phyloP scores from a whole-genome alignment of 495 filamentous ascomycete genomes.

The Penicillium crystallinum region DNA sequence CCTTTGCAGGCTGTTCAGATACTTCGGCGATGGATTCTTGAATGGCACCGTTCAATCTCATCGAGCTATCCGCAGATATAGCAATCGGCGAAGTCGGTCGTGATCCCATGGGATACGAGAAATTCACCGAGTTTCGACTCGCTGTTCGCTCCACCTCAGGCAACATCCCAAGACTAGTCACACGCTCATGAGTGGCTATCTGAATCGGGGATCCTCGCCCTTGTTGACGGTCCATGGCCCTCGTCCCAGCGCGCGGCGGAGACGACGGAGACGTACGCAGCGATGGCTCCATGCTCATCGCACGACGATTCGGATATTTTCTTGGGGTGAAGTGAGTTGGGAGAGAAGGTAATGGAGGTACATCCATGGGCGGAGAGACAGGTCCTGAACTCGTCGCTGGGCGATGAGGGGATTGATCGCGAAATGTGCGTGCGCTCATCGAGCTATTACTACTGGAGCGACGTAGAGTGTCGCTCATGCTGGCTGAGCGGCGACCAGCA shows the following conservation, averaged over 20 bases:
- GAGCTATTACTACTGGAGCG: slow-evolving; percentile 67
- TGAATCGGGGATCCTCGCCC: slow-evolving; percentile 16
- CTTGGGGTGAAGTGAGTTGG: slow-evolving; percentile 46
- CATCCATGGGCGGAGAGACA: slow-evolving; percentile 30
- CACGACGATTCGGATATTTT: slow-evolving; percentile 34
- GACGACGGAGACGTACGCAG: slow-evolving; percentile 46
- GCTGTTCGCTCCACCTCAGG: slow-evolving; percentile 50
- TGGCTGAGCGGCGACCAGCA: slow-evolving; percentile 31
- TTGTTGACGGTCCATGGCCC: slow-evolving; percentile 42
- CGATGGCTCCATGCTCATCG: slow-evolving; percentile 51
- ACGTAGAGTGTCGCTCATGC: slow-evolving; percentile 45
- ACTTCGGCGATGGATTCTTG: slow-evolving; percentile 39
- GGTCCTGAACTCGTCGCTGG: slow-evolving; percentile 39
- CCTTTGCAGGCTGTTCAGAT: slow-evolving; percentile 37
- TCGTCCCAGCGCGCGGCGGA: slow-evolving; percentile 34
- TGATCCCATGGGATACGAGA: slow-evolving; percentile 71
- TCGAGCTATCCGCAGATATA: slow-evolving; percentile 14
- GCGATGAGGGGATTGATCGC: slow-evolving; percentile 59
- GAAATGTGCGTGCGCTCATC: slow-evolving; percentile 82
- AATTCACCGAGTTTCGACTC: slow-evolving; percentile 72
- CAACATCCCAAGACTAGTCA: slow-evolving; percentile 31
- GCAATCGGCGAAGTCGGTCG: slow-evolving; percentile 40
- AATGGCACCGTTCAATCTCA: slow-evolving; percentile 12
- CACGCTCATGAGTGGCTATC: slow-evolving; percentile 16
- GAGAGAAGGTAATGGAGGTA: slow-evolving; percentile 70